Base-by-base conservation (phyloP, 192 early-diverging fungal species). In the Podila clonocystis region DNA sequence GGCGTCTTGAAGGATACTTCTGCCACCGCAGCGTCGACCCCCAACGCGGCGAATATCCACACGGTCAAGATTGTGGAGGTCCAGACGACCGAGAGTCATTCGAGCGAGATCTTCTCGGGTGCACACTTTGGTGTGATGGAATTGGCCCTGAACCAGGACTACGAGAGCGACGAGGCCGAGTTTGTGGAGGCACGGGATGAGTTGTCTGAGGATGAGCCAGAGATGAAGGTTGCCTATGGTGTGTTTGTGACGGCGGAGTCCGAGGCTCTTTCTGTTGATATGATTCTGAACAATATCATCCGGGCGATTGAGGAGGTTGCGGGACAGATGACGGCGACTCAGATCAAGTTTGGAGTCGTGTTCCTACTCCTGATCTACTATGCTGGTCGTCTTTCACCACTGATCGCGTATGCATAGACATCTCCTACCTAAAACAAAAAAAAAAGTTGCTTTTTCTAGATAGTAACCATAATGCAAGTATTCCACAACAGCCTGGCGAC, bases 61-160 rank as follows among this genome's bases (percentile, higher is more conserved):
- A 24, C 52, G 24, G 52, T 55, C n/a, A 55, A 55, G 52, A 55
- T 55, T 55, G 24, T 55, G 52, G 52, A 55, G n/a, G 52, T 55
- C n/a, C 12, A 24, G 22, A 55, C 24, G 52, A 55, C n/a, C 2
- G 52, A 55, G n/a, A 7, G 20, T 4, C 52, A 55, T 1, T 26
- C 52, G 52, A 55, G 22, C 52, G 13, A 24, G 9, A 26, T 55
- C 52, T 55, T 55, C 26, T 24, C 52, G 52, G 22, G 20, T 4
- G 41, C 11, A 17, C 41, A 45, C 41, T 26, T 24, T n/a, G 52
- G 24, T 4, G 24, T 24, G 52, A 2, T 26, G 9, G 24, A 26
- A 5, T 4, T 12, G 49, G 5, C 49, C 0, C 34, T 9, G 34
- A 55, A 3, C 24, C n/a, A 55, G 52, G 52, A 55, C 7, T 55